Evolutionary conservation across 1,139 yeast species (phyloP), one percentile per base, ranked within the genome.

Genomic region (Magnusiomyces tetraspermus): DNA sequence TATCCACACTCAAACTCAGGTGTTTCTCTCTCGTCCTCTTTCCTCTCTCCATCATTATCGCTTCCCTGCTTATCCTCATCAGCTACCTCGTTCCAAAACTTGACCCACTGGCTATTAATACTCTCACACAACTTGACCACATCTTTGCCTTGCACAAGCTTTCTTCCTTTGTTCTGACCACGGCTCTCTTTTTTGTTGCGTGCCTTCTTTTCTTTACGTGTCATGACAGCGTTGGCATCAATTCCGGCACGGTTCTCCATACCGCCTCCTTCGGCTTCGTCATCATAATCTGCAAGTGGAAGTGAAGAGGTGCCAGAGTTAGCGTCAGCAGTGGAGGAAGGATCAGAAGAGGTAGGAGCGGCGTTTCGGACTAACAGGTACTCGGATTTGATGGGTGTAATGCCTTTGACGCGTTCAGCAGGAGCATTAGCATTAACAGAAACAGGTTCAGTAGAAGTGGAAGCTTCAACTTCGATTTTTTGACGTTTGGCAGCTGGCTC

Each of bases 121-220:
- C 53, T 71, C 68, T 64, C 62, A 69, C 97, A 92, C 51, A 90
- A 69, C 61, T 82, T 77, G 50, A 85, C 69, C 5, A 74, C 75
- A 57, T 85, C 96, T 55, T 77, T 79, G 26, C 70, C 74, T 67
- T 88, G 96, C 54, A 76, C 78, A 60, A 89, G 75, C 59, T 86
- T 92, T 61, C 98, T 76, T 59, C 81, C 80, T 68, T 92, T 90
- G 69, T 92, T 92, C 70, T 92, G 97, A 1, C 98, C 98, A 51
- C 90, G 74, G 69, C 78, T 77, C 67, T 78, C 76, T 47, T 72
- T 69, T 55, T 76, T 77, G 38, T 66, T 66, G 59, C 73, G 73
- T 41, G 71, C 68, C 37, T 64, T 62, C 40, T 60, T 67, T 54
- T 75, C 66, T 53, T 72, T 76, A 28, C 76, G 15, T 10, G 40